Percentiles rank a stretch among this genome's conserved stretches.
Evolutionary conservation across 2,329 filamentous ascomycete genomes (phyloP).

Genomic region (Aspergillus quadrilineatus): DNA sequence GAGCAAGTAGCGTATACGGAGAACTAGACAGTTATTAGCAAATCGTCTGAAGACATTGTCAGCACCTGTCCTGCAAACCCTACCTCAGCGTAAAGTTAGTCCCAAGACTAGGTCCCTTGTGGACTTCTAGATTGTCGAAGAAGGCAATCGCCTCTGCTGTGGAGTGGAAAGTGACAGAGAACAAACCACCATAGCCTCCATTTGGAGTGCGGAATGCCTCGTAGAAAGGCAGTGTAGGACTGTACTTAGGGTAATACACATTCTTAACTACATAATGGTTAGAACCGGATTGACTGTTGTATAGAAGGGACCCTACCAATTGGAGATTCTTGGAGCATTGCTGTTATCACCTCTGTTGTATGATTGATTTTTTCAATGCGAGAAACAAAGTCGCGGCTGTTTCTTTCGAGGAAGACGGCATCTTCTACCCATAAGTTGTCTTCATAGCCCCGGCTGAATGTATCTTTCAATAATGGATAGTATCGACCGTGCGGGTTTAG

Average conservation of each 20-base stretch:
- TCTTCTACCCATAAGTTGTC: slow-evolving; percentile 95
- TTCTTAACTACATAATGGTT: slow-evolving; percentile 62
- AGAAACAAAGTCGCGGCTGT: slow-evolving; percentile 85
- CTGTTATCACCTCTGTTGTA: slow-evolving; percentile 81
- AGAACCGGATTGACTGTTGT: slow-evolving; percentile 8
- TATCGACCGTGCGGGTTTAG: slow-evolving; percentile 67
- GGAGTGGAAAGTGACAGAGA: slow-evolving; percentile 77
- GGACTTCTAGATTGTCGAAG: slow-evolving; percentile 80
- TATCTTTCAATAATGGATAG: slow-evolving; percentile 67
- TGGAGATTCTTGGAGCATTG: slow-evolving; percentile 62
- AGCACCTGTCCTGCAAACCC: slow-evolving; percentile 12
- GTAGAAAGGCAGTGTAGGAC: slow-evolving; percentile 68
- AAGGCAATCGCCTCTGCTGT: slow-evolving; percentile 73
- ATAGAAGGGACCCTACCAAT: slow-evolving; percentile 41
- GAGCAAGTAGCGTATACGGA: slow-evolving; percentile 87
- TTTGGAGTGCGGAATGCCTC: slow-evolving; percentile 71
- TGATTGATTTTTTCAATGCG: slow-evolving; percentile 80
- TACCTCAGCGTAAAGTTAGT: slow-evolving; percentile 89
- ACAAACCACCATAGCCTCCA: slow-evolving; percentile 84
- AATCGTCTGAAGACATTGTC: no score
- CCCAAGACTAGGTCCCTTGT: slow-evolving; percentile 90
- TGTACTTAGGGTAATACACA: slow-evolving; percentile 84
- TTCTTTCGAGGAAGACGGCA: slow-evolving; percentile 89
- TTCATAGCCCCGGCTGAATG: slow-evolving; percentile 68
- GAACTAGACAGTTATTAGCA: slow-evolving; percentile 52